These are phyloP conservation scores for Globisporangium alternatum DNA, from an alignment of 352 stramenopile genomes.

Conservation along the genomic window DNA sequence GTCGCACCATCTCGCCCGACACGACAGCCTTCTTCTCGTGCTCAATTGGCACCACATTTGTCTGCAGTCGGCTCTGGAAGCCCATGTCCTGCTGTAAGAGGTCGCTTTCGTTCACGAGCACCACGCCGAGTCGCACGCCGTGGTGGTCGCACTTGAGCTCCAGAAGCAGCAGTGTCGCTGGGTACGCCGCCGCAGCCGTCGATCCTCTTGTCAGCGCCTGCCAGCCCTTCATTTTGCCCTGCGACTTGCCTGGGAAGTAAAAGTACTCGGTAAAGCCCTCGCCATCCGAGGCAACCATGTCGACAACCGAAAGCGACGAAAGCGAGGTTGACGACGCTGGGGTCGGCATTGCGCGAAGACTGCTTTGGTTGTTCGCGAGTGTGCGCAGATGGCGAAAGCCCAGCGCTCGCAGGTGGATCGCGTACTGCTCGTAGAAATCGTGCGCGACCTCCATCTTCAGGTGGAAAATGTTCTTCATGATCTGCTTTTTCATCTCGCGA, in stretches of 20 bases:
- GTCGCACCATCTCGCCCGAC: conserved; percentile 42
- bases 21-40: conserved; percentile 14
- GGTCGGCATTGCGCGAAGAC: not conserved
- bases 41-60: conserved; percentile 3
- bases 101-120: conserved; percentile 61
- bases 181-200: conserved; percentile 9
- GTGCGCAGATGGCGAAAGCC: conserved; percentile 64
- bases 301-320: conserved; percentile 27
- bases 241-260: conserved; percentile 32
- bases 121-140: conserved; percentile 57
- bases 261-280: conserved; percentile 75
- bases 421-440: conserved; percentile 71
- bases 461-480: conserved; percentile 65
- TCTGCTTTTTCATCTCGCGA: conserved; percentile 67
- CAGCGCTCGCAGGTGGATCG: conserved; percentile 48
- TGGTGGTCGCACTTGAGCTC: conserved; percentile 75
- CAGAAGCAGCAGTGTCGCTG: conserved; percentile 45
- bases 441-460: conserved; percentile 65
- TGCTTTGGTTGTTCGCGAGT: conserved; percentile 27
- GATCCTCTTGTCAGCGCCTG: conserved; percentile 9
- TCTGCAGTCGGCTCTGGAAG: conserved; percentile 42
- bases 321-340: conserved; percentile 8
- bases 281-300: conserved; percentile 27
- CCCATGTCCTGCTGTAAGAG: conserved; percentile 59
- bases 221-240: conserved; percentile 32